These are phyloP conservation scores for Torulaspora pretoriensis DNA, from an alignment of 1,139 yeast species.

Conservation along the genomic window DNA sequence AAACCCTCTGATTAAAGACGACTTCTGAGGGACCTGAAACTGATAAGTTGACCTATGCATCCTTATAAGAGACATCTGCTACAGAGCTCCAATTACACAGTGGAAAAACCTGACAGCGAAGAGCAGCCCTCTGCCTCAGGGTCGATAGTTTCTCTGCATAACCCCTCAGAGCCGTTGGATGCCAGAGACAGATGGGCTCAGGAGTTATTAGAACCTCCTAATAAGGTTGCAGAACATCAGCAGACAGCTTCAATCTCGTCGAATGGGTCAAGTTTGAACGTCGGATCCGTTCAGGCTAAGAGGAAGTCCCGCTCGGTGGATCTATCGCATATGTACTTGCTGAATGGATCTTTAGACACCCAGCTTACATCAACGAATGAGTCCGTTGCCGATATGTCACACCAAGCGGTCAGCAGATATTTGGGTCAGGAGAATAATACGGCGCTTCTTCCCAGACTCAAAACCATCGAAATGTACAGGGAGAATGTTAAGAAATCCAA, in stretches of 20 bases:
- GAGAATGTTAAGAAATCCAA: conserved; percentile 79
- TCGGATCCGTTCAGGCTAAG: conserved; percentile 13
- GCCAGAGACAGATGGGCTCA: conserved; percentile 10
- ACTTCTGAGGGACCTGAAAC: not conserved
- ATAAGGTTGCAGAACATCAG: not conserved
- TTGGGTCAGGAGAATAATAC: conserved; percentile 47
- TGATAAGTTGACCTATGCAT: conserved; percentile 13
- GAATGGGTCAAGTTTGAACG: conserved; percentile 4
- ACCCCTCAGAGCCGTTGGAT: conserved; percentile 8
- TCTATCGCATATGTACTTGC: conserved; percentile 39
- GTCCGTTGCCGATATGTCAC: conserved; percentile 40
- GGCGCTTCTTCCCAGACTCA: conserved; percentile 65
- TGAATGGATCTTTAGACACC: conserved; percentile 35
- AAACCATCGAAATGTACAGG: conserved; percentile 82
- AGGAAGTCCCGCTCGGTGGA: conserved; percentile 37
- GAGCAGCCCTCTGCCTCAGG: conserved; percentile 9
- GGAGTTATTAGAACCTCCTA: conserved; percentile 9
- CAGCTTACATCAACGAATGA: conserved; percentile 40
- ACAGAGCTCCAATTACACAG: conserved; percentile 11
- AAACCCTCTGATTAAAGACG: not conserved
- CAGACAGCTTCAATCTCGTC: conserved; percentile 1
- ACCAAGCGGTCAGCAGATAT: conserved; percentile 43
- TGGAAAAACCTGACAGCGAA: conserved; percentile 6
- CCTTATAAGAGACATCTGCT: conserved; percentile 23
- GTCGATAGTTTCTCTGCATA: conserved; percentile 10